Conservation (phyloP, 2,329 filamentous ascomycete species). For the Fusarium sp. region DNA sequence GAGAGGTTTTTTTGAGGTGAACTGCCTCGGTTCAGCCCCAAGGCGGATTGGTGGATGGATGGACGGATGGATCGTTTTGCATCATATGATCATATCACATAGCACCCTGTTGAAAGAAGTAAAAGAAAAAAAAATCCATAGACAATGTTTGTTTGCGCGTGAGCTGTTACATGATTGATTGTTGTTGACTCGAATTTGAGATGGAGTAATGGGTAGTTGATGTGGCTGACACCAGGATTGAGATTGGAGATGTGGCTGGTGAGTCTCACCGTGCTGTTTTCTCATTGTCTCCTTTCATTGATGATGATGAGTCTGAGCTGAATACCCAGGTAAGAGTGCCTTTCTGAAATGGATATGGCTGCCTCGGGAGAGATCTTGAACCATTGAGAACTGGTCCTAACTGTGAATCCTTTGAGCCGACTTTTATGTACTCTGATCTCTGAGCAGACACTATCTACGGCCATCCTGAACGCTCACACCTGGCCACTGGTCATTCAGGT, state of each 20-base stretch:
- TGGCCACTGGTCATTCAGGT: too few species aligned
- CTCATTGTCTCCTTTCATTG: not conserved
- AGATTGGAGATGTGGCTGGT: slow-evolving; percentile 25
- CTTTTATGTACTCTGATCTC: too few species aligned
- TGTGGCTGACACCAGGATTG: slow-evolving; percentile 22
- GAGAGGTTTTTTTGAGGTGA: slow-evolving; percentile 37
- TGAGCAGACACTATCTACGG: too few species aligned
- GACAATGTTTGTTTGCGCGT: slow-evolving; percentile 16
- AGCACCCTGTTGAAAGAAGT: slow-evolving; percentile 45
- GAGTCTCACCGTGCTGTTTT: slow-evolving; percentile 1
- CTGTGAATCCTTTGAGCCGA: not conserved
- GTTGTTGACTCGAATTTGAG: not conserved
- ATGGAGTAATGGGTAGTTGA: slow-evolving; percentile 5
- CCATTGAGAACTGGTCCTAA: not conserved
- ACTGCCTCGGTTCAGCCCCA: slow-evolving; percentile 32
- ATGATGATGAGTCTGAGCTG: not conserved
- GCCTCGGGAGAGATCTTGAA: too few species aligned
- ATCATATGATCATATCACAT: slow-evolving; percentile 45
- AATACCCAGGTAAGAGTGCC: not conserved
- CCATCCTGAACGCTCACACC: too few species aligned
- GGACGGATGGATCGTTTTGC: slow-evolving; percentile 48
- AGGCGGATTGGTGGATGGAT: slow-evolving; percentile 39
- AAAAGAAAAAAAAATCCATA: slow-evolving; percentile 48
- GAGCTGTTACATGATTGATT: not conserved
- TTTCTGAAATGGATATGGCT: not conserved